Evolutionary conservation across 2,329 filamentous ascomycete genomes (phyloP).

Genomic region (Fusarium bactridioides): DNA sequence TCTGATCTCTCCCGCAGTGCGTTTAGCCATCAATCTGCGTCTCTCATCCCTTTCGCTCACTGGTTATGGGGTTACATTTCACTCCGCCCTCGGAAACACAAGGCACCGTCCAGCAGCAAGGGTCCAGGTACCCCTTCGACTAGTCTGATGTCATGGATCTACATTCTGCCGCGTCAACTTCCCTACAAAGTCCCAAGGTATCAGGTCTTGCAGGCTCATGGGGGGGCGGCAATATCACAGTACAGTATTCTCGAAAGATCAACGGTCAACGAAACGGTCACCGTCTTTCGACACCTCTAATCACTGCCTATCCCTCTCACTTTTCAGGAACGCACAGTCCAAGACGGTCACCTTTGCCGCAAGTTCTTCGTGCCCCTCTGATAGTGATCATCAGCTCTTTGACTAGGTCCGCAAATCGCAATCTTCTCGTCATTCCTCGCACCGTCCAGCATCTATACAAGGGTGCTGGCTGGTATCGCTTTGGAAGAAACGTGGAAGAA

Average conservation of each 20-base stretch:
- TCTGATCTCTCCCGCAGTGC: neutral
- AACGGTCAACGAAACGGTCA: conserved; percentile 33
- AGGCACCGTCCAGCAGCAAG: conserved; percentile 26
- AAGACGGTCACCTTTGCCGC: conserved; percentile 30
- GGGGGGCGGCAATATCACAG: neutral
- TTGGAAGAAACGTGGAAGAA: conserved; percentile 28
- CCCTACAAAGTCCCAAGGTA: neutral
- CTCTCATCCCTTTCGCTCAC: conserved; percentile 3
- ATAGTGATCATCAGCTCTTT: conserved; percentile 29
- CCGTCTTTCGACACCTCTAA: conserved; percentile 27
- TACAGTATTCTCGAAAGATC: neutral
- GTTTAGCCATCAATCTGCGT: conserved; percentile 4
- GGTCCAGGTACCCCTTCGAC: conserved; percentile 28
- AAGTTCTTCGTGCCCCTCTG: conserved; percentile 5
- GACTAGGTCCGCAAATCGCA: conserved; percentile 32
- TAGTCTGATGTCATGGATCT: conserved; percentile 48
- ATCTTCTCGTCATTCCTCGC: conserved; percentile 36
- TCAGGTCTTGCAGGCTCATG: conserved; percentile 8
- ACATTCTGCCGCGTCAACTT: conserved; percentile 31
- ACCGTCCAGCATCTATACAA: conserved; percentile 3
- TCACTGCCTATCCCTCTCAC: conserved; percentile 7
- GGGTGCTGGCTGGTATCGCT: neutral
- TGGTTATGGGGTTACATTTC: conserved; percentile 17
- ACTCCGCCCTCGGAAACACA: conserved; percentile 22
- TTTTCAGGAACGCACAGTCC: conserved; percentile 31